Percentiles rank a stretch among this genome's conserved stretches.
Evolutionary conservation across 2,329 filamentous ascomycete genomes (phyloP).

Genomic region (Fusarium staphyleae): DNA sequence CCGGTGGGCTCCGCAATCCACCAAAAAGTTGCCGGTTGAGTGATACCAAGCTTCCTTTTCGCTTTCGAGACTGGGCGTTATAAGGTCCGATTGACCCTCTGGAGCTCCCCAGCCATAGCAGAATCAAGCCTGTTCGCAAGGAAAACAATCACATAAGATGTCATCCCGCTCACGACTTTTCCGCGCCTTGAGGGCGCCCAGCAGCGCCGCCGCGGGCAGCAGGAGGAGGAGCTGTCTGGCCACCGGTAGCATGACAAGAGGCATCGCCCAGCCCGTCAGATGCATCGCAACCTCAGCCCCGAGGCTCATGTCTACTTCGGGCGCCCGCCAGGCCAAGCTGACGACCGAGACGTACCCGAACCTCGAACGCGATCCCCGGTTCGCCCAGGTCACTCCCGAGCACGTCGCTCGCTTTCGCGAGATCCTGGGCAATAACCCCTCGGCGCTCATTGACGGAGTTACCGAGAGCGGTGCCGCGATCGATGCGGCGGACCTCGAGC

Average conservation of each 20-base stretch:
- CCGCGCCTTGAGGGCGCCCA: constrained; percentile 37
- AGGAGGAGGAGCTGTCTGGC: constrained; percentile 24
- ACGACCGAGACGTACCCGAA: constrained; percentile 88
- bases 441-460: constrained; percentile 85
- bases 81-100: constrained; percentile 12
- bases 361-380: constrained; percentile 80
- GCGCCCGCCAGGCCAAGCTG: constrained; percentile 60
- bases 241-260: constrained; percentile 11
- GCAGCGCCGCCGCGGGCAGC: constrained; percentile 18
- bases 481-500: constrained; percentile 81
- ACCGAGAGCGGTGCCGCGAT: constrained; percentile 68
- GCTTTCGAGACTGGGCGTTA: background rate
- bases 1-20: constrained; percentile 28
- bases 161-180: constrained; percentile 39
- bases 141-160: constrained; percentile 23
- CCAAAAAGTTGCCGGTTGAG: constrained; percentile 26
- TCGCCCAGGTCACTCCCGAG: constrained; percentile 74
- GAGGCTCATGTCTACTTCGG: constrained; percentile 39
- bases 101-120: background rate
- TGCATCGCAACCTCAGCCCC: constrained; percentile 44
- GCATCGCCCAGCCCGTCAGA: constrained; percentile 22
- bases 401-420: constrained; percentile 85
- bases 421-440: constrained; percentile 74
- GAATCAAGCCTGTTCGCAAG: background rate
- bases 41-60: background rate